Base-by-base conservation (phyloP, 1,284 basidiomycete species). In the Mrakiaceae sp. region DNA sequence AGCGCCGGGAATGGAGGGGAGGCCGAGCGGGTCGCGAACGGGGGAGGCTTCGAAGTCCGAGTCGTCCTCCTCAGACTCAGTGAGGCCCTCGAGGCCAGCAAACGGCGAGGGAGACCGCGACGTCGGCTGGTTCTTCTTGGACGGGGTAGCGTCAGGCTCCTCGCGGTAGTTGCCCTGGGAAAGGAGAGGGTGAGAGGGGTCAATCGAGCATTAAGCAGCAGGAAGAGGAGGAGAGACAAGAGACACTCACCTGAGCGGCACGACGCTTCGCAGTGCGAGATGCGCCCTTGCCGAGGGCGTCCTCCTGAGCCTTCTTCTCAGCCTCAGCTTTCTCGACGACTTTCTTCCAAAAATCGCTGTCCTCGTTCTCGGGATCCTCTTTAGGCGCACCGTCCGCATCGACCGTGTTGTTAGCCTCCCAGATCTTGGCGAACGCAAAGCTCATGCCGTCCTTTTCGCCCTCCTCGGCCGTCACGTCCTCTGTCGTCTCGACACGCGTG, bases 351-450 rank as follows among this genome's bases (percentile, higher is more conserved):
- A 87, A 87, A 73, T 88, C 86, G 0, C 71, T 68, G 3, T 80
- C 79, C 49, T 77, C 78, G 43, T 88, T 75, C n/a, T 90, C 87
- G 71, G 72, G 71, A 0, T 71, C 67, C 4, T 80, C 78, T 48
- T 85, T 84, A 27, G 77, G 79, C 46, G 88, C 75, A 14, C 90
- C 87, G 71, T 84, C 83, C 48, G 90, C 72, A 3, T 77, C 72
- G 62, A 86, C 84, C 71, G 54, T 56, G 16, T 86, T 85, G 64
- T 86, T 83, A 40, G 87, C 84, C 10, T 88, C 83, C 90, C 90
- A 93, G 55, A 94, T 82, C 72, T 91, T 91, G 3, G 90, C 89
- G 72, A 93, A 93, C 5, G 81, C 82, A 73, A 94, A 92, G 4
- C 83, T 79, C 56, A 83, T 75, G 4, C 70, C 68, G 48, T 74